Evolutionary conservation across 2,329 filamentous ascomycete genomes (phyloP).

Genomic region (Paracamarosporium sp.): DNA sequence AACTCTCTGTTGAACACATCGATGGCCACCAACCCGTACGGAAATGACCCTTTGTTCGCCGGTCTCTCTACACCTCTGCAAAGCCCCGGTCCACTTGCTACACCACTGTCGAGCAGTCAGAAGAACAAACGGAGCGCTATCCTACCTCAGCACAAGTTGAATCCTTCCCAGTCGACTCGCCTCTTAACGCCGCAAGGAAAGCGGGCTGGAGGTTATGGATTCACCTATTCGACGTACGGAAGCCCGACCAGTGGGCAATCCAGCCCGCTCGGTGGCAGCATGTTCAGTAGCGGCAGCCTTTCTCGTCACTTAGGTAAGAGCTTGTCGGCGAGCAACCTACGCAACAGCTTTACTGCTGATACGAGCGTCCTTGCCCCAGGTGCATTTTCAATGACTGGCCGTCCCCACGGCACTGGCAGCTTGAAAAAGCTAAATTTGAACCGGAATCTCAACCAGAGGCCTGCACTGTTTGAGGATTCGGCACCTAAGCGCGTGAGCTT

Average conservation of each 20-base stretch:
- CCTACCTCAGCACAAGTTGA: slow-evolving; percentile 85
- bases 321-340: slow-evolving; percentile 84
- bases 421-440: slow-evolving; percentile 95
- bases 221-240: slow-evolving; percentile 91
- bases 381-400: slow-evolving; percentile 74
- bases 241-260: slow-evolving; percentile 78
- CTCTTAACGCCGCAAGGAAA: slow-evolving; percentile 80
- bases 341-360: slow-evolving; percentile 79
- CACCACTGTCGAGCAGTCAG: slow-evolving; percentile 77
- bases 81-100: slow-evolving; percentile 87
- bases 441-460: slow-evolving; percentile 74
- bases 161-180: slow-evolving; percentile 78
- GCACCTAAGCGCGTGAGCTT: slow-evolving; percentile 85
- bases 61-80: slow-evolving; percentile 71
- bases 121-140: slow-evolving; percentile 82
- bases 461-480: slow-evolving; percentile 64
- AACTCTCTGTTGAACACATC: slow-evolving; percentile 57
- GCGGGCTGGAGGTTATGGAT: slow-evolving; percentile 76
- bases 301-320: slow-evolving; percentile 82
- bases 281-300: slow-evolving; percentile 62
- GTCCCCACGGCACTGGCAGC: slow-evolving; percentile 53
- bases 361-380: slow-evolving; percentile 87
- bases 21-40: slow-evolving; percentile 82
- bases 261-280: slow-evolving; percentile 64
- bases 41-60: slow-evolving; percentile 84